Evolutionary conservation across 331 rosid genomes (phyloP), one percentile per base, ranked within the genome.

Genomic region (Spiraea crenata): DNA sequence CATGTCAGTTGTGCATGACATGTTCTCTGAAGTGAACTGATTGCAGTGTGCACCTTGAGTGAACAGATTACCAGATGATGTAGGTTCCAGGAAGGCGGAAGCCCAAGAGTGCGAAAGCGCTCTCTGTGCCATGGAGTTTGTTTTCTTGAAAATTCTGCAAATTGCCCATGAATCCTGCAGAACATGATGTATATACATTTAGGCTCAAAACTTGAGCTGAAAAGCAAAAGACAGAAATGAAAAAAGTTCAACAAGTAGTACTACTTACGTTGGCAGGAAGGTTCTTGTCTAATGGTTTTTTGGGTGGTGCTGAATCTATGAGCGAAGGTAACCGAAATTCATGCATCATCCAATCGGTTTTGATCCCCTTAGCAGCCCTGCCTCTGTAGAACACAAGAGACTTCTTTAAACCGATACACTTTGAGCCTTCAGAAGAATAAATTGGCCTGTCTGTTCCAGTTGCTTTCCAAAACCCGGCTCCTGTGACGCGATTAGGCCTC

Each of bases 261-360:
- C 13, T 15, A 72, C 90, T 49, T 79, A 92, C 98, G 71, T 57
- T 74, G 52, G 88, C 67, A 48, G 88, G 77, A 76, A 81, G 67
- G 80, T 73, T 82, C 84, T 81, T 89, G 39, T 82, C 85, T 0
- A 73, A 59, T 42, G 78, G 42, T 42, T 69, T 87, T 39, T 73
- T 87, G 49, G 90, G 74, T 47, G 84, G 72, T 5, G 75, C 6
- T 6, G 89, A 72, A 25, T 74, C 77, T 20, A 81, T 12, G 15
- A 77, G 19, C 46, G 82, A 80, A 58, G 96, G 98, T 1, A 92
- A 69, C 61, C 98, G 85, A 77, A 92, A 92, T 67, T 92, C 98
- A 48, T 92, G 96, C 98, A 92, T 92, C 96, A 92, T 92, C 96
- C 98, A 92, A 5, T 92, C 92, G 79, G 98, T 89, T 85, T 92